Conservation (phyloP, 148 eudicot species). For the Rhododendron vialii region DNA sequence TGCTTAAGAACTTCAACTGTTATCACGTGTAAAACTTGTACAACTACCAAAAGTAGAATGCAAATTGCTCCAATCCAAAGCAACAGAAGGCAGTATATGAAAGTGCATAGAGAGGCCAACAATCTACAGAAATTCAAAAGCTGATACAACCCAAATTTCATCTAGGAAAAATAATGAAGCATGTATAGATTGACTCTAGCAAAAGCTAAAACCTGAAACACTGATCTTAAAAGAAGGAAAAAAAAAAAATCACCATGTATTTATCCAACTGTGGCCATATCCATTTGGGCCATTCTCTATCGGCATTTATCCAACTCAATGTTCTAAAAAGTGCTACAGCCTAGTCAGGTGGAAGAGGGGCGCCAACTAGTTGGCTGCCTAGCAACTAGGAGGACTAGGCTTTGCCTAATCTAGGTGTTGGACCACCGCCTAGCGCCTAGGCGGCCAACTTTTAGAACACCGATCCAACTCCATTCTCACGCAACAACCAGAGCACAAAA, state of each 20-base stretch:
- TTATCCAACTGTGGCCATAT: background rate
- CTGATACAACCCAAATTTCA: background rate
- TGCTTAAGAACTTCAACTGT: background rate
- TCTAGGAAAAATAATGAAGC: background rate
- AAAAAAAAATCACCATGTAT: background rate
- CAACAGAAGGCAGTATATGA: background rate
- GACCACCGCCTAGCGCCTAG: no score
- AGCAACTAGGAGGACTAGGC: no score
- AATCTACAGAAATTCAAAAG: background rate
- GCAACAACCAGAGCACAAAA: background rate
- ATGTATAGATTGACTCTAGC: background rate
- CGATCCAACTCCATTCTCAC: background rate
- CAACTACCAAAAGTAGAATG: background rate
- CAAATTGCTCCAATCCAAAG: background rate
- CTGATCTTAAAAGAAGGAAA: background rate
- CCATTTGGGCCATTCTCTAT: background rate
- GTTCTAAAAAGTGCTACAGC: no score
- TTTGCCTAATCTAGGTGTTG: no score
- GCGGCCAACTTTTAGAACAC: background rate
- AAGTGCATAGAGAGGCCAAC: background rate
- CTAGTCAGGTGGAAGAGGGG: no score
- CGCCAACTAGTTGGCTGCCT: no score
- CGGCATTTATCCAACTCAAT: background rate
- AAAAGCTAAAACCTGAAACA: background rate
- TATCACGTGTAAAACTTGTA: background rate